Conservation (phyloP, 768 basidiomycete genomes). For the Suillus placidus region DNA sequence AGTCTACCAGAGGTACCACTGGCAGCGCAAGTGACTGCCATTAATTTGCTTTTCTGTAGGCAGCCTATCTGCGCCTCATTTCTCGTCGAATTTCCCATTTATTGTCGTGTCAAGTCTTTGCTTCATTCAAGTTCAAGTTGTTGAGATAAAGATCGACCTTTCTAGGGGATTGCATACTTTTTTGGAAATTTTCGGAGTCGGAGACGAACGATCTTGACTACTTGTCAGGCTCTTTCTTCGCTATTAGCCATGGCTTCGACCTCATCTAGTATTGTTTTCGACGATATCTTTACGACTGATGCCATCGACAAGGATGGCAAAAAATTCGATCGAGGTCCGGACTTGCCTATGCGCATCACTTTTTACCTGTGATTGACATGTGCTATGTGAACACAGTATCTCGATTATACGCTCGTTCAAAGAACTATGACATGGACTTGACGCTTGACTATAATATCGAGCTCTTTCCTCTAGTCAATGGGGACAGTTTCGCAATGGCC, state of each 20-base stretch:
- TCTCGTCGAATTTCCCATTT: neutral
- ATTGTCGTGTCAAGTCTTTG: neutral
- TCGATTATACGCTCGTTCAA: slow-evolving; percentile 84
- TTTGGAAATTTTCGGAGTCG: neutral
- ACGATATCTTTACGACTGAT: slow-evolving; percentile 89
- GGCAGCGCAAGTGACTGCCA: neutral
- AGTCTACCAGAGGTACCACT: neutral
- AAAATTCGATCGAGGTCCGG: slow-evolving; percentile 93
- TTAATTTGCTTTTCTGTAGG: neutral
- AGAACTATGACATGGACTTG: slow-evolving; percentile 90
- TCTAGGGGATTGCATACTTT: neutral
- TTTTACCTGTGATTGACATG: slow-evolving; percentile 11
- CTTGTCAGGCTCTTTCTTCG: neutral
- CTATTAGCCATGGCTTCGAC: slow-evolving; percentile 49
- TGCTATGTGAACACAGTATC: slow-evolving; percentile 65
- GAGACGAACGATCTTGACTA: neutral
- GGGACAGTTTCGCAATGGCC: slow-evolving; percentile 80
- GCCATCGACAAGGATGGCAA: slow-evolving; percentile 90
- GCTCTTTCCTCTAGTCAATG: slow-evolving; percentile 71
- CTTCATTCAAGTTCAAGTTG: neutral
- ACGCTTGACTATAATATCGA: slow-evolving; percentile 95
- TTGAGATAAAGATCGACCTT: neutral
- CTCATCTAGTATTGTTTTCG: slow-evolving; percentile 82
- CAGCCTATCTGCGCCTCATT: neutral
- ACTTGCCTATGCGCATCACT: slow-evolving; percentile 3